Base-by-base conservation (phyloP, 169 alveolate genomes). In the Eimeria necatrix region DNA sequence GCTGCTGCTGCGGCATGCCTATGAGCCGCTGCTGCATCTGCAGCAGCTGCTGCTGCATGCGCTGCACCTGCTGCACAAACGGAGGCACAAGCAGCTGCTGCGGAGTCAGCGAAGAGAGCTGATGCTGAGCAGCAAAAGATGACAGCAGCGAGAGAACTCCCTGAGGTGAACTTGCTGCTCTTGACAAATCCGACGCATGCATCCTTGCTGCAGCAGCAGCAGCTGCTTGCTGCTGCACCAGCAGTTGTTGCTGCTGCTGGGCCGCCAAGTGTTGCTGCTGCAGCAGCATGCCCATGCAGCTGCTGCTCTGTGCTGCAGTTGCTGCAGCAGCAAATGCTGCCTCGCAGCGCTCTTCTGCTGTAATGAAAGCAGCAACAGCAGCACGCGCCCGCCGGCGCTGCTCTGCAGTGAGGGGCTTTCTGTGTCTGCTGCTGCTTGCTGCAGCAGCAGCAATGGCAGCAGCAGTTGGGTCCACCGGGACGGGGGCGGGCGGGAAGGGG, bases 71-170 rank as follows among this genome's bases (percentile, higher is more conserved):
- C 56, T 61, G 74, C 74, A 53, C 18, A 26, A 32, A 41, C n/a
- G 74, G 93, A 24, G 74, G 93, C 78, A 49, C 73, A 3, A 49
- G 93, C 80, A 59, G 93, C 78, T 85, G 93, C 59, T 85, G 93
- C 93, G 60, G 93, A 5, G 74, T 10, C 32, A 74, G 59, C 9
- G 85, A 74, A 26, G 85, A 74, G 56, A 74, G 59, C 59, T 74
- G 85, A 14, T 74, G 85, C 59, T 74, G 85, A 3, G 85, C 85
- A 32, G 59, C 85, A 26, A 74, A 74, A 46, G 85, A 74, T 5
- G 56, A 32, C 20, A 74, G 85, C 22, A 74, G 26, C 22, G 85
- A 74, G 24, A 74, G 41, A 4, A 74, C 59, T 4, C 85, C 59
- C 32, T 74, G 85, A 4, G 85, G 85, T 26, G 85, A 26, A 46